Evolutionary conservation across 2,329 filamentous ascomycete species (phyloP).

Genomic region (Tympanopsis confertula): DNA sequence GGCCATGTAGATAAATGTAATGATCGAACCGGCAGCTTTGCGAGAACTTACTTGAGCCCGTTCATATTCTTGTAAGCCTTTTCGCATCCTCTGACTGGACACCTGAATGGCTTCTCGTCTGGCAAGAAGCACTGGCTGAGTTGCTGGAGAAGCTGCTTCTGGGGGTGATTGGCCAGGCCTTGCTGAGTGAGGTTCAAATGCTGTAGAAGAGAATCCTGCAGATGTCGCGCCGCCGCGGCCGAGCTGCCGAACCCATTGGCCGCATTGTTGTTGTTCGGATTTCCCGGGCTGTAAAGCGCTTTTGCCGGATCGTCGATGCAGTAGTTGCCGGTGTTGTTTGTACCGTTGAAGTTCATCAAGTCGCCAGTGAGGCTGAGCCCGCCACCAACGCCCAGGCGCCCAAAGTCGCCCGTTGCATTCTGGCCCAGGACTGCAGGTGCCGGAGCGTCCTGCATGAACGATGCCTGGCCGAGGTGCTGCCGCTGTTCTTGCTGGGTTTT

Average conservation of each 20-base stretch:
- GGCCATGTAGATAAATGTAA: slow-evolving; percentile 6
- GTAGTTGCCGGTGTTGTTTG: slow-evolving; percentile 7
- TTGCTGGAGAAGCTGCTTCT: slow-evolving; percentile 41
- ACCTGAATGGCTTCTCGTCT: slow-evolving; percentile 95
- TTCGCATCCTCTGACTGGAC: slow-evolving; percentile 93
- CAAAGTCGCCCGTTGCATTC: slow-evolving; percentile 55
- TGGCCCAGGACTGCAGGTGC: slow-evolving; percentile 53
- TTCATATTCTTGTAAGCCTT: slow-evolving; percentile 99
- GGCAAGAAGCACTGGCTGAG: slow-evolving; percentile 36
- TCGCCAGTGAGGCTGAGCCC: slow-evolving; percentile 44
- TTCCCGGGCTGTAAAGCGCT: slow-evolving; percentile 81
- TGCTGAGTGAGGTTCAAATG: slow-evolving; percentile 2
- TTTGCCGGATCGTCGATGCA: slow-evolving; percentile 87
- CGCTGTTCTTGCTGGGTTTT: slow-evolving; percentile 42
- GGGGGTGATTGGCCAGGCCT: slow-evolving; percentile 76
- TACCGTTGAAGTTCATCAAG: slow-evolving; percentile 46
- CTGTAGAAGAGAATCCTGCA: neutral
- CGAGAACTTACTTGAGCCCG: slow-evolving; percentile 70
- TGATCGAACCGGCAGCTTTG: slow-evolving; percentile 3
- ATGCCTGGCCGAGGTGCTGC: slow-evolving; percentile 29
- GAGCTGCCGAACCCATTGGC: too few species aligned
- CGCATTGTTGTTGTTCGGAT: too few species aligned
- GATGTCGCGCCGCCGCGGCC: neutral
- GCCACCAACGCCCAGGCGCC: slow-evolving; percentile 59
- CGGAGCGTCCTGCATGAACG: slow-evolving; percentile 23